These are phyloP conservation scores for Bacterosira constricta DNA, from an alignment of 108 stramenopile species.

Conservation along the genomic window DNA sequence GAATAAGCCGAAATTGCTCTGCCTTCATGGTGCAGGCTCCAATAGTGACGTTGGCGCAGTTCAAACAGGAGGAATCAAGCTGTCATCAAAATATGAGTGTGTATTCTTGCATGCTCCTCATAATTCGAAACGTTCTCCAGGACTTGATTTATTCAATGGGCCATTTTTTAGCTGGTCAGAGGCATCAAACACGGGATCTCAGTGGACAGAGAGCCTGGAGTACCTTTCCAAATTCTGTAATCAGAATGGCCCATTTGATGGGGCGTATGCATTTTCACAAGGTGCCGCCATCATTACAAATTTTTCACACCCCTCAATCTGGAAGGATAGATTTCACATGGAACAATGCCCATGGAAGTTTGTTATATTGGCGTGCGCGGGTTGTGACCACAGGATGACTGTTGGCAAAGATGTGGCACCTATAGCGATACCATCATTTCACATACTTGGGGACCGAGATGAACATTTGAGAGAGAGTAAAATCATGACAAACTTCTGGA, in stretches of 20 bases:
- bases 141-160: not conserved
- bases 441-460: too few relatives aligned
- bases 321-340: not conserved
- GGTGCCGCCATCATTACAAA: conserved; percentile 16
- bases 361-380: conserved; percentile 11
- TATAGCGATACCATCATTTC: too few relatives aligned
- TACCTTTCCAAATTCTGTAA: not conserved
- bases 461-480: too few relatives aligned
- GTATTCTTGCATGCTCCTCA: not conserved
- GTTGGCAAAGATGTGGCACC: too few relatives aligned
- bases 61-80: not conserved
- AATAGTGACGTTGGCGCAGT: not conserved
- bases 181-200: not conserved
- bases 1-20: not conserved
- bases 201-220: not conserved
- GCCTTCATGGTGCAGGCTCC: not conserved
- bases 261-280: conserved; percentile 25
- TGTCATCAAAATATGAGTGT: not conserved
- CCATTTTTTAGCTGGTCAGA: not conserved
- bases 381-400: not conserved
- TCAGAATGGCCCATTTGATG: not conserved
- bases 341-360: conserved; percentile 17
- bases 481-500: too few relatives aligned
- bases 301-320: not conserved
- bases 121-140: not conserved